Evolutionary conservation across 2,329 filamentous ascomycete genomes (phyloP).

Genomic region (Penicillium sumatraense): DNA sequence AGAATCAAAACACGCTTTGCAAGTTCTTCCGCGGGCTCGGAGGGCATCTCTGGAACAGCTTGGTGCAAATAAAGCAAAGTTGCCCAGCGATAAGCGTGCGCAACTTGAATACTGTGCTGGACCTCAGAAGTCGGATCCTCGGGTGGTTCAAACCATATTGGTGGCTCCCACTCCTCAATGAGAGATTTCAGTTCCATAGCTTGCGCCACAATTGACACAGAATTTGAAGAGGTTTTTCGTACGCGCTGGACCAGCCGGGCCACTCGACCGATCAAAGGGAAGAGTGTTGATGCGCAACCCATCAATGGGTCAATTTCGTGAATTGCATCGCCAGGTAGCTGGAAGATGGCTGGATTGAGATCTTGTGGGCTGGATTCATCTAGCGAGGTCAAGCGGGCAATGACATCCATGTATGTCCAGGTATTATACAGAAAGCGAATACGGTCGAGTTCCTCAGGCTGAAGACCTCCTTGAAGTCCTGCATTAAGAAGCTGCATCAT

Average conservation of each 20-base stretch:
- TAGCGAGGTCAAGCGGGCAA: conserved; percentile 68
- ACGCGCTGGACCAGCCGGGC: conserved; percentile 69
- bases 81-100: conserved; percentile 69
- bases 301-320: conserved; percentile 71
- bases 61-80: conserved; percentile 70
- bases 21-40: conserved; percentile 59
- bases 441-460: conserved; percentile 56
- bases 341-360: conserved; percentile 43
- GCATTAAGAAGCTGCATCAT: conserved; percentile 63
- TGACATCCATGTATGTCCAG: conserved; percentile 76
- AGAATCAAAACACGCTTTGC: conserved; percentile 66
- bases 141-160: conserved; percentile 62
- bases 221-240: conserved; percentile 59
- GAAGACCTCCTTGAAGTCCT: conserved; percentile 38
- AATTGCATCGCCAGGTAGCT: conserved; percentile 50
- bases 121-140: conserved; percentile 67
- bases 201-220: conserved; percentile 64
- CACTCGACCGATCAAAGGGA: conserved; percentile 69
- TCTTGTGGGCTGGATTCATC: conserved; percentile 61
- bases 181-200: conserved; percentile 65
- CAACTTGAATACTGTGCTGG: conserved; percentile 68
- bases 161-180: conserved; percentile 66
- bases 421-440: conserved; percentile 72
- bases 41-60: conserved; percentile 70
- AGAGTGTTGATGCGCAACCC: conserved; percentile 70